phyloP scores from a whole-genome alignment of 768 basidiomycete species.

The Boletus pseudopeckii region DNA sequence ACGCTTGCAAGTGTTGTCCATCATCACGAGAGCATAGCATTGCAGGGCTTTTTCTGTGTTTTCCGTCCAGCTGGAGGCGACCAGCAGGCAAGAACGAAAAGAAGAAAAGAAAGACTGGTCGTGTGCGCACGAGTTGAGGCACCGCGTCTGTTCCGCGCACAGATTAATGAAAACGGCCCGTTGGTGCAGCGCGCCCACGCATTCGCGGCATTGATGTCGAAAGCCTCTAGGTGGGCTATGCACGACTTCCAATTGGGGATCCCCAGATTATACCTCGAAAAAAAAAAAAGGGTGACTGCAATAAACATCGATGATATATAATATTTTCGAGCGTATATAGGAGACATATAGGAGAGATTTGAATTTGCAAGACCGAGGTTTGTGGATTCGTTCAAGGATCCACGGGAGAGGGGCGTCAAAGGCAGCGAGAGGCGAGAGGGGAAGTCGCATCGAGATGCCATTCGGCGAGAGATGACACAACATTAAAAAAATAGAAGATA shows the following conservation, averaged over 20 bases:
- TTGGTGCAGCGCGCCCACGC: not conserved
- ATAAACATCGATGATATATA: constrained; percentile 4
- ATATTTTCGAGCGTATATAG: constrained; percentile 2
- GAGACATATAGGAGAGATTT: not conserved
- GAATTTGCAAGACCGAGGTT: not conserved
- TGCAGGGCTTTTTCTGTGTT: not conserved
- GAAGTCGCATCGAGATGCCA: not conserved
- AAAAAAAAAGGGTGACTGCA: not conserved
- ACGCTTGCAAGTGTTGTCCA: not conserved
- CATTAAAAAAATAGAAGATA: not conserved
- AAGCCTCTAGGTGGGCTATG: not conserved
- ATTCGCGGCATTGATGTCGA: too few species aligned
- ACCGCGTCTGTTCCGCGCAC: not conserved
- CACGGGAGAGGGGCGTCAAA: not conserved
- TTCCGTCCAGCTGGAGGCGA: not conserved
- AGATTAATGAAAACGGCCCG: not conserved
- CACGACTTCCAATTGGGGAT: not conserved
- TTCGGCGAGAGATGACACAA: constrained; percentile 9
- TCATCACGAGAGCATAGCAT: not conserved
- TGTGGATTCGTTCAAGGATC: not conserved
- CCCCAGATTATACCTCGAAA: not conserved
- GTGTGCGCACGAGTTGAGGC: too few species aligned
- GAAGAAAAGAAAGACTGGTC: not conserved
- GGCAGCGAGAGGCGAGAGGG: not conserved
- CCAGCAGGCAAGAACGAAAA: not conserved